A percentile compares a stretch with the other conserved stretches of the same genome.
These are phyloP conservation scores for Cladosporium sp. DNA, from an alignment of 2,329 filamentous ascomycete genomes.

Conservation along the genomic window DNA sequence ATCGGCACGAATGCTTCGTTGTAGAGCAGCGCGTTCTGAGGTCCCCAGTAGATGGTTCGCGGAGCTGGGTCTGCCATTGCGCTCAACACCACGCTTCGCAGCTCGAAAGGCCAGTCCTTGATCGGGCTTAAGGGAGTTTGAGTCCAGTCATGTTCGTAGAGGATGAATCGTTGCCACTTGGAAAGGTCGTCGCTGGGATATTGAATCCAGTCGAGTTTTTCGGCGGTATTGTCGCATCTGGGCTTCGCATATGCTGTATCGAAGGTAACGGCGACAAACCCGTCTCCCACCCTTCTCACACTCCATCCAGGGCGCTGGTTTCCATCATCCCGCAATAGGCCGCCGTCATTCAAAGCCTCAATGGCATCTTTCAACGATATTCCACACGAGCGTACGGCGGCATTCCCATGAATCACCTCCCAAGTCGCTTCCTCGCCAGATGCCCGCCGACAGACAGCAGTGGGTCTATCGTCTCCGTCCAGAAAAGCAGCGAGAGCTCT, in stretches of 20 bases:
- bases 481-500: conserved; percentile 20
- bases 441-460: conserved; percentile 14
- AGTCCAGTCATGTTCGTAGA: conserved; percentile 2
- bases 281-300: neutral
- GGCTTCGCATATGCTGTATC: neutral
- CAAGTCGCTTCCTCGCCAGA: neutral
- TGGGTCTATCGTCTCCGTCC: conserved; percentile 19
- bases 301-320: neutral
- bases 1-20: conserved; percentile 34
- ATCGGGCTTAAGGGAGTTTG: conserved; percentile 16
- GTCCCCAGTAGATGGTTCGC: conserved; percentile 25
- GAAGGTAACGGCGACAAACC: neutral
- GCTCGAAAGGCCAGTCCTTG: conserved; percentile 15
- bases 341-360: conserved; percentile 1
- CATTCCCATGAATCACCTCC: neutral
- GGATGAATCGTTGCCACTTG: conserved; percentile 8
- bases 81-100: conserved; percentile 21
- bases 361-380: neutral
- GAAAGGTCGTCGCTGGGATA: neutral
- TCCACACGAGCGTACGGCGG: neutral
- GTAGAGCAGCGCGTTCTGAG: conserved; percentile 33
- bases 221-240: conserved; percentile 11
- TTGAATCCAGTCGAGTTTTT: conserved; percentile 11
- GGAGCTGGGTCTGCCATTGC: conserved; percentile 19
- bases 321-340: too few relatives aligned